phyloP scores from a whole-genome alignment of 1,284 basidiomycete species.

The Coniferiporia sulphurascens region DNA sequence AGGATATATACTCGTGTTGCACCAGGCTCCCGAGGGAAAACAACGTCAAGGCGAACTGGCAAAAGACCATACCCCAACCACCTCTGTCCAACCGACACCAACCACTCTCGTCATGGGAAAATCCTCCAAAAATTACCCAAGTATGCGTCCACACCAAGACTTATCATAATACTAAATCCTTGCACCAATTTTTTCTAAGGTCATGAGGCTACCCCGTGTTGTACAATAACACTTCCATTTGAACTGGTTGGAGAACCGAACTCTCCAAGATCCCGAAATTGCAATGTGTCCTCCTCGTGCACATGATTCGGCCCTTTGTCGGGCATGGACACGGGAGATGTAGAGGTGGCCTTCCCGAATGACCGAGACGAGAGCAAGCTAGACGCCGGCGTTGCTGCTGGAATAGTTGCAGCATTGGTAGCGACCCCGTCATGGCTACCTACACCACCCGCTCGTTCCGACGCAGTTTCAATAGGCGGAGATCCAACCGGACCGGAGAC shows the following conservation, averaged over 20 bases:
- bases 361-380: slow-evolving; percentile 15
- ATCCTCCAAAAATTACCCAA: no score
- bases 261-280: slow-evolving; percentile 10
- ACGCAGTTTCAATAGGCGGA: neutral
- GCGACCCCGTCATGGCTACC: neutral
- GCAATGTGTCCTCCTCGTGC: neutral
- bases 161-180: no score
- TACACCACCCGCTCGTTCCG: neutral
- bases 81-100: no score
- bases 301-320: neutral
- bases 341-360: slow-evolving; percentile 4
- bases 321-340: slow-evolving; percentile 3
- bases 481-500: neutral
- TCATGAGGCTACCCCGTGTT: slow-evolving; percentile 7
- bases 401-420: neutral
- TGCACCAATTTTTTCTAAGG: neutral
- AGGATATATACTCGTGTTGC: no score
- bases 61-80: no score
- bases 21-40: no score
- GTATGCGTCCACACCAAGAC: neutral
- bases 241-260: neutral
- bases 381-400: neutral
- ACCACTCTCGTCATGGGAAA: no score
- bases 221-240: neutral
- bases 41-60: no score